These are phyloP conservation scores for Chlorella sorokiniana DNA, from an alignment of 139 green algal genomes.

Conservation along the genomic window DNA sequence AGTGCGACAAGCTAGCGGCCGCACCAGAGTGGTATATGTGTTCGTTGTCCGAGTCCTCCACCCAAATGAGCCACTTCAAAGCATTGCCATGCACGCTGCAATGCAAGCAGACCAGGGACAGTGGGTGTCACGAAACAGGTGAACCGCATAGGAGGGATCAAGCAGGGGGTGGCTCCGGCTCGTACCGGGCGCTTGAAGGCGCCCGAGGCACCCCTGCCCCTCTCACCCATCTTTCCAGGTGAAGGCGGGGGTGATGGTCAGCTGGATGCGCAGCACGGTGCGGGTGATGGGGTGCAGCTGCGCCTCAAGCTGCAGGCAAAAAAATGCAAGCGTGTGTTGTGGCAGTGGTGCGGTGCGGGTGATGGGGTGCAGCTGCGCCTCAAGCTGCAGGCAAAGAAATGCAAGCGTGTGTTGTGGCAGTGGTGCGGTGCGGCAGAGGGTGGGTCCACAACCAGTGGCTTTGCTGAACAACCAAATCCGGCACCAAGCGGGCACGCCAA, in stretches of 20 bases:
- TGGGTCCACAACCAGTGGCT: too few relatives aligned
- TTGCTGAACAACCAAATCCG: too few relatives aligned
- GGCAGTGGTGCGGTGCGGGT: not conserved
- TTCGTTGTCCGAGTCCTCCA: slow-evolving; percentile 94
- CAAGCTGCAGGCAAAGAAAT: not conserved
- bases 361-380: not conserved
- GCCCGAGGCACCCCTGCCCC: not conserved
- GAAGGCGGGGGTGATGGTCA: slow-evolving; percentile 79
- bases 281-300: slow-evolving; percentile 94
- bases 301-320: slow-evolving; percentile 38
- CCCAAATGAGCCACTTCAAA: slow-evolving; percentile 84
- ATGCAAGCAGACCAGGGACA: not conserved
- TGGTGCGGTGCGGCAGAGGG: not conserved
- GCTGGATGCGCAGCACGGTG: slow-evolving; percentile 87
- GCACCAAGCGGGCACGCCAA: not conserved
- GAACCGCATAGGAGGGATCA: not conserved
- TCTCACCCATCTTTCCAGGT: slow-evolving; percentile 70
- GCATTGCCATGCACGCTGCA: slow-evolving; percentile 68
- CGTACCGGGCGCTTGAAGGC: not conserved
- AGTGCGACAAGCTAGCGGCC: not conserved
- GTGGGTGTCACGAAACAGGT: not conserved
- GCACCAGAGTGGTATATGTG: slow-evolving; percentile 92
- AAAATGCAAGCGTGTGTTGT: not conserved
- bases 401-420: not conserved
- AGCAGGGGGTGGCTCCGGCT: not conserved